Conservation (phyloP, 1,284 basidiomycete species). For the Papiliotrema fonsecae region DNA sequence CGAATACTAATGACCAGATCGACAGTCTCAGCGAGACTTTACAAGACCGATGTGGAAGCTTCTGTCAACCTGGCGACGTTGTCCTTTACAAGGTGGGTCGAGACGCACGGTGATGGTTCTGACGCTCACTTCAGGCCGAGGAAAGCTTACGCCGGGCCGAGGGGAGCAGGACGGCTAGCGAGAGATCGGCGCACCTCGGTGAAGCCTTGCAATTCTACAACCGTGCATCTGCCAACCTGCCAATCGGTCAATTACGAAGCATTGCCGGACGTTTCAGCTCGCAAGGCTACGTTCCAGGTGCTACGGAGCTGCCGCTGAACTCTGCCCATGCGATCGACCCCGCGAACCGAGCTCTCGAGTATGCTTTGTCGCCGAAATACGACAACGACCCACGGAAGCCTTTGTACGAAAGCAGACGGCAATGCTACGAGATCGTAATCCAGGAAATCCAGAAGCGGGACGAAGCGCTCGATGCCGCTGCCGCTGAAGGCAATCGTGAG, state of each 20-base stretch:
- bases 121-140: slow-evolving; percentile 61
- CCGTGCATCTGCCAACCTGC: not conserved
- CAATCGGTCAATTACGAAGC: slow-evolving; percentile 71
- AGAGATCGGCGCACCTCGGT: slow-evolving; percentile 67
- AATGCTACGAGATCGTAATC: slow-evolving; percentile 77
- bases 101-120: not conserved
- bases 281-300: slow-evolving; percentile 72
- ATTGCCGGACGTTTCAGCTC: slow-evolving; percentile 81
- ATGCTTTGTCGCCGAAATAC: slow-evolving; percentile 65
- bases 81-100: slow-evolving; percentile 81
- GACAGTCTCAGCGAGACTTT: slow-evolving; percentile 93
- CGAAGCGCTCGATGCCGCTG: slow-evolving; percentile 45
- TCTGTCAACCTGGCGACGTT: slow-evolving; percentile 97
- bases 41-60: slow-evolving; percentile 90
- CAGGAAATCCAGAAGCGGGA: slow-evolving; percentile 79
- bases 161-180: slow-evolving; percentile 66
- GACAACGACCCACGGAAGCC: slow-evolving; percentile 58
- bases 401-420: slow-evolving; percentile 59
- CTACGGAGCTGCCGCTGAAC: slow-evolving; percentile 76
- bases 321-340: slow-evolving; percentile 79
- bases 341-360: slow-evolving; percentile 69
- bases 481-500: slow-evolving; percentile 2
- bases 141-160: slow-evolving; percentile 88
- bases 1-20: slow-evolving; percentile 57
- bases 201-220: slow-evolving; percentile 59